A percentile compares a stretch with the other conserved stretches of the same genome.
Conservation (phyloP, 352 stramenopile genomes). For the Pythium phragmiticola region DNA sequence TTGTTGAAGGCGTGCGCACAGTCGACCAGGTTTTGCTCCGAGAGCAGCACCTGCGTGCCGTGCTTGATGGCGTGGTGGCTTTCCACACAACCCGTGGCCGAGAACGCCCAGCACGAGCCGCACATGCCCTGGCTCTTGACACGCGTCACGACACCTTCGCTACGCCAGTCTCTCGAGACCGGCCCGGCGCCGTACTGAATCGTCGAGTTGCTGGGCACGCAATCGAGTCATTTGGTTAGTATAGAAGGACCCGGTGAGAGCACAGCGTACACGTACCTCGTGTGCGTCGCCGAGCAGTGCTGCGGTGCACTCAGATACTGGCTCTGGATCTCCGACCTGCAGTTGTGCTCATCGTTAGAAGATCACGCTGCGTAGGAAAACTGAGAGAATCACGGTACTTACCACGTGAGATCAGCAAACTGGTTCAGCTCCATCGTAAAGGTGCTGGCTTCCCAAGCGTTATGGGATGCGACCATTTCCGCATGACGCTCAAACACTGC, state of each 20-base stretch:
- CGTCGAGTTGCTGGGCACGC: not conserved
- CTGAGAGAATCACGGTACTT: not conserved
- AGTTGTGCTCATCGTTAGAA: not conserved
- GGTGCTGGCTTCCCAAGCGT: conserved; percentile 32
- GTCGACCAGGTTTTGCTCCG: conserved; percentile 97
- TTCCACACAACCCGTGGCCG: conserved; percentile 96
- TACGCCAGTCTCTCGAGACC: conserved; percentile 92
- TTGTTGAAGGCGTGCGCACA: conserved; percentile 93
- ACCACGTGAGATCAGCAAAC: conserved; percentile 77
- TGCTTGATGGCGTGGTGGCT: conserved; percentile 94
- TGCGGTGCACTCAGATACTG: conserved; percentile 63
- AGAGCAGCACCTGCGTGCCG: conserved; percentile 90
- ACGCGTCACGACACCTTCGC: conserved; percentile 91
- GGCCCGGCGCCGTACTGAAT: conserved; percentile 50
- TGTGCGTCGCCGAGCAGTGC: conserved; percentile 66
- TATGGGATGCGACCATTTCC: conserved; percentile 53
- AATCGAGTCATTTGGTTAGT: not conserved
- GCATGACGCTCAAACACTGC: conserved; percentile 63
- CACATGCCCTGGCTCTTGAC: conserved; percentile 99
- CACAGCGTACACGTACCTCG: conserved; percentile 5
- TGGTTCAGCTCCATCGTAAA: conserved; percentile 78
- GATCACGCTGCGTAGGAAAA: not conserved
- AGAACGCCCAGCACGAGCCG: conserved; percentile 99
- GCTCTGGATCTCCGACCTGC: conserved; percentile 66
- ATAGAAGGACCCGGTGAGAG: too few species aligned